A percentile compares a stretch with the other conserved stretches of the same genome.
Evolutionary conservation across 2,329 filamentous ascomycete genomes (phyloP).

Genomic region (Colletotrichum graminicola): DNA sequence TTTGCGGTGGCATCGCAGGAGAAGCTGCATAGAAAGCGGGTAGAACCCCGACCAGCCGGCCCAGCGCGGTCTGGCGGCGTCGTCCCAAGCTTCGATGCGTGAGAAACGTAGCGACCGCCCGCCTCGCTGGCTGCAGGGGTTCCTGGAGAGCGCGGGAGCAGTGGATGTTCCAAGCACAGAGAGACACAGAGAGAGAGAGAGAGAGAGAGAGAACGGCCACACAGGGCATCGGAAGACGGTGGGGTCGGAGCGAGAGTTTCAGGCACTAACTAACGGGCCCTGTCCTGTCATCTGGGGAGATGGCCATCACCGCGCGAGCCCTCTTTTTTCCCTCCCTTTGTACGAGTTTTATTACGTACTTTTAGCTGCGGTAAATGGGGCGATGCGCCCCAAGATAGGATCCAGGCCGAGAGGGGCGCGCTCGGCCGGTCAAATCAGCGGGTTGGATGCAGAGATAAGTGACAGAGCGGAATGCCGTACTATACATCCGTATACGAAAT

Average conservation of each 20-base stretch:
- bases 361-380: conserved; percentile 24
- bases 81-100: background rate
- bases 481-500: no score
- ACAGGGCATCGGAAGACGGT: conserved; percentile 11
- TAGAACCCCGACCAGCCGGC: conserved; percentile 34
- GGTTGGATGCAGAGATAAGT: conserved; percentile 29
- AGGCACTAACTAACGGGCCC: conserved; percentile 12
- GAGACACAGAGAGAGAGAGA: no score
- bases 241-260: conserved; percentile 23
- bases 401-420: conserved; percentile 35
- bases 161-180: background rate
- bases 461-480: conserved; percentile 33
- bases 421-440: conserved; percentile 1
- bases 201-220: no score
- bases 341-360: conserved; percentile 38
- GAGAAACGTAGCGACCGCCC: conserved; percentile 25
- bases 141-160: background rate
- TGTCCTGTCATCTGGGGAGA: conserved; percentile 24
- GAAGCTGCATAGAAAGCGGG: conserved; percentile 35
- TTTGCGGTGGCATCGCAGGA: conserved; percentile 31
- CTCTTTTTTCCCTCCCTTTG: conserved; percentile 1
- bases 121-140: conserved; percentile 23
- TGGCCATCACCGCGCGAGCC: conserved; percentile 24
- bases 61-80: conserved; percentile 18
- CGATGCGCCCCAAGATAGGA: conserved; percentile 30